Percentiles rank a stretch among this genome's conserved stretches.
Evolutionary conservation across 768 basidiomycete species (phyloP).

Genomic region (Boletus barrowsii): DNA sequence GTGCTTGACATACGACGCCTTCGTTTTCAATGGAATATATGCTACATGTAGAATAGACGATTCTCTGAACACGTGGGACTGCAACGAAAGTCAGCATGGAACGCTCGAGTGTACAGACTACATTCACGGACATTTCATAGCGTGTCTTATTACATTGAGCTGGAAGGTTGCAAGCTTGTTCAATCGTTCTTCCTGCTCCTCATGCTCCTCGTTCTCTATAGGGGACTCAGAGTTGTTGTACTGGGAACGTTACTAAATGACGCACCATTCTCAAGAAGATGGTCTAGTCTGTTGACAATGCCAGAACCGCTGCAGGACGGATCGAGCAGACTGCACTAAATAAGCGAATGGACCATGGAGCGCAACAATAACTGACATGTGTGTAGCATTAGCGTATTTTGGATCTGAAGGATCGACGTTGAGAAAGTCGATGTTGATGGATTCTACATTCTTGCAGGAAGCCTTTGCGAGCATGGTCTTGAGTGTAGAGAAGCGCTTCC

Average conservation of each 20-base stretch:
- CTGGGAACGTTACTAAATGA: not conserved
- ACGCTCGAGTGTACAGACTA: constrained; percentile 2
- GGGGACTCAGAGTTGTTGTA: constrained; percentile 1
- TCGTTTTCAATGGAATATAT: constrained; percentile 91
- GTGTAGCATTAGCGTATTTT: constrained; percentile 66
- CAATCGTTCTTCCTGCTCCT: constrained; percentile 64
- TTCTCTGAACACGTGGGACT: constrained; percentile 76
- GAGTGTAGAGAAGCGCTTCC: constrained; percentile 76
- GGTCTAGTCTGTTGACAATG: constrained; percentile 85
- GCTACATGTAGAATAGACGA: constrained; percentile 99
- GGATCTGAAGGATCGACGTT: constrained; percentile 64
- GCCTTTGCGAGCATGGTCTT: constrained; percentile 84
- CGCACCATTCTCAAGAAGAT: constrained; percentile 73
- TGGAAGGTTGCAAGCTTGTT: constrained; percentile 87
- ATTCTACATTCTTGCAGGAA: constrained; percentile 73
- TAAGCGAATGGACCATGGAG: not conserved
- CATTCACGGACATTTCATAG: constrained; percentile 78
- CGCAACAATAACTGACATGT: constrained; percentile 62
- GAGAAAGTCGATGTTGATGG: constrained; percentile 82
- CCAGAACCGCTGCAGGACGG: constrained; percentile 97
- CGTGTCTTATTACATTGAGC: constrained; percentile 86
- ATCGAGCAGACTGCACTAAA: constrained; percentile 68
- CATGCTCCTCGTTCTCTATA: constrained; percentile 56
- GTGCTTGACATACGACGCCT: constrained; percentile 74
- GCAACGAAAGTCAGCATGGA: constrained; percentile 9